A percentile compares a stretch with the other conserved stretches of the same genome.
phyloP scores from a whole-genome alignment of 352 stramenopile genomes.

The Phytophthora brassicae region DNA sequence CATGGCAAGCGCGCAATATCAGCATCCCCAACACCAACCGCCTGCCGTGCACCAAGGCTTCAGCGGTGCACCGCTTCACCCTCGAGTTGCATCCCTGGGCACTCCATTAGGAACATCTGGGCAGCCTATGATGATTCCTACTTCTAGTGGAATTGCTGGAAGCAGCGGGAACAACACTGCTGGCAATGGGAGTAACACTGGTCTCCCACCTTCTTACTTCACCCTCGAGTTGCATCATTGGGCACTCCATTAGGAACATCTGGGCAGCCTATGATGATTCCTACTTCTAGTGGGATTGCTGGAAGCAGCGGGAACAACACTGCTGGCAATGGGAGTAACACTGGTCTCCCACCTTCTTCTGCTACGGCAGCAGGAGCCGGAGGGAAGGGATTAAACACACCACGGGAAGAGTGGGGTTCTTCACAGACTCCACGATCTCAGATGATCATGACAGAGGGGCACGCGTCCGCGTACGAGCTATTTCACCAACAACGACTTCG shows the following conservation, averaged over 20 bases:
- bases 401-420: constrained; percentile 85
- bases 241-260: constrained; percentile 25
- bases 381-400: constrained; percentile 61
- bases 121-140: constrained; percentile 18
- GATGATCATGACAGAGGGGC: constrained; percentile 79
- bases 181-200: constrained; percentile 18
- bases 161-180: constrained; percentile 18
- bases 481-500: constrained; percentile 86
- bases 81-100: constrained; percentile 24
- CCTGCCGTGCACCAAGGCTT: constrained; percentile 38
- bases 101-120: constrained; percentile 24
- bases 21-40: constrained; percentile 23
- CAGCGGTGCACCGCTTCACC: constrained; percentile 40
- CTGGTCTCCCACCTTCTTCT: constrained; percentile 44
- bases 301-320: constrained; percentile 21
- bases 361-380: constrained; percentile 31
- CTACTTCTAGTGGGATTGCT: constrained; percentile 22
- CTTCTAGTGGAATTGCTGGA: constrained; percentile 22
- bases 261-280: constrained; percentile 16
- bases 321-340: constrained; percentile 9
- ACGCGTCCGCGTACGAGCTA: constrained; percentile 83
- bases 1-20: constrained; percentile 38
- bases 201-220: constrained; percentile 46
- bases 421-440: constrained; percentile 83
- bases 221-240: constrained; percentile 26